Evolutionary conservation across 2,329 filamentous ascomycete species (phyloP), one percentile per base, ranked within the genome.

Genomic region (Aureobasidium namibiae): DNA sequence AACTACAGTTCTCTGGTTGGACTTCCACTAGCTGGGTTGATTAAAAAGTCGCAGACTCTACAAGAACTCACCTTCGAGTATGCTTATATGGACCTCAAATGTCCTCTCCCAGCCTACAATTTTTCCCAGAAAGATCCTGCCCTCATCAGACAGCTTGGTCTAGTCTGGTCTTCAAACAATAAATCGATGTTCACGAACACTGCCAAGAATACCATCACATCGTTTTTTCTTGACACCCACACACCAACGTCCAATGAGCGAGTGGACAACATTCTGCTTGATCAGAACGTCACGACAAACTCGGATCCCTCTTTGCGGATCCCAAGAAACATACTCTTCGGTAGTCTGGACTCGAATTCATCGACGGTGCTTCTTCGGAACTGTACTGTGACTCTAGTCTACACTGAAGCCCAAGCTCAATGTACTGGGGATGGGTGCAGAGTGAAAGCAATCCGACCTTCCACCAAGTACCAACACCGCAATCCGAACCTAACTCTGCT

Each of bases 1-100:
- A 45, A 39, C 0, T 73, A 69, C 41, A 63, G 66, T 1, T 66
- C 70, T 6, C 52, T 73, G 0, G 67, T 69, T 7, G 70, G 70
- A 0, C 14, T 73, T 1, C 69, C 70, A 0, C 46, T 72, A 11
- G 61, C 65, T 21, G 68, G 68, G 0, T 58, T 65, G 2, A 63
- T 64, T 6, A 4, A 11, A 1, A 18, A 56, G 13, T 24, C 16
- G 1, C 50, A 49, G 5, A 31, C 24, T 0, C 53, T 62, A 0
- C 67, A 57, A 11, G 18, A 29, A 1, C 69, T 71, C 56, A 66
- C 18, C 1, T 9, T 71, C 1, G 64, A 70, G 14, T 62, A 54
- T 0, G 64, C 62, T 0, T 67, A 72, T 33, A 56, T 72, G 26
- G 52, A 49, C 1, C 38, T 63, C 6, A 16, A 60, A 5, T 63